Conservation (phyloP, 306 rosid species). For the Trifolium pratense region DNA sequence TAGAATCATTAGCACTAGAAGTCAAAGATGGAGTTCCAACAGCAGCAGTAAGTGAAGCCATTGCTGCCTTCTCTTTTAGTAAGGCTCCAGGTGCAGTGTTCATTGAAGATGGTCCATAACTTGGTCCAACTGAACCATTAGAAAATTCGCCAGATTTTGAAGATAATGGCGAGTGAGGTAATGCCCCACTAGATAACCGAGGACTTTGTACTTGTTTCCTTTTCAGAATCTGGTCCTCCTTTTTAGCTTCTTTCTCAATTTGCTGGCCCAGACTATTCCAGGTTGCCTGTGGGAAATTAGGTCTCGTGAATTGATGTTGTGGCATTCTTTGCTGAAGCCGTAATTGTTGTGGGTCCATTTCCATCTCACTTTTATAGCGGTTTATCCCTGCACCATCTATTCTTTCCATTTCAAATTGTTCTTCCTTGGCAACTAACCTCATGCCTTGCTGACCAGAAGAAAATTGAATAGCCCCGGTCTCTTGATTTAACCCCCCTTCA, state of each 20-base stretch:
- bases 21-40: constrained; percentile 74
- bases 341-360: constrained; percentile 73
- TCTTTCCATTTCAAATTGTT: constrained; percentile 78
- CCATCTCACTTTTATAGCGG: constrained; percentile 67
- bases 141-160: constrained; percentile 94
- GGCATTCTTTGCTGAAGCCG: constrained; percentile 65
- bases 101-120: constrained; percentile 66
- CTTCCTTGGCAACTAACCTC: constrained; percentile 78
- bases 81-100: constrained; percentile 55
- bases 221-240: constrained; percentile 79
- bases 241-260: constrained; percentile 77
- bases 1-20: constrained; percentile 75
- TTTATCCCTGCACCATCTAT: constrained; percentile 66
- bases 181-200: constrained; percentile 71
- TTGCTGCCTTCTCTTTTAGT: constrained; percentile 78
- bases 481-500: constrained; percentile 79
- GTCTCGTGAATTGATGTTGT: constrained; percentile 62
- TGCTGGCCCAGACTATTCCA: constrained; percentile 80
- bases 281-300: constrained; percentile 73
- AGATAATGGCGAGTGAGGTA: constrained; percentile 82
- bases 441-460: constrained; percentile 66
- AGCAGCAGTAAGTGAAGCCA: constrained; percentile 62
- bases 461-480: constrained; percentile 57
- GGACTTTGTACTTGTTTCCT: constrained; percentile 88
- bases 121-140: constrained; percentile 81